Percentiles rank a stretch among this genome's conserved stretches.
Evolutionary conservation across 2,329 filamentous ascomycete species (phyloP).

Genomic region (Chrysoporthe deuterocubensis): DNA sequence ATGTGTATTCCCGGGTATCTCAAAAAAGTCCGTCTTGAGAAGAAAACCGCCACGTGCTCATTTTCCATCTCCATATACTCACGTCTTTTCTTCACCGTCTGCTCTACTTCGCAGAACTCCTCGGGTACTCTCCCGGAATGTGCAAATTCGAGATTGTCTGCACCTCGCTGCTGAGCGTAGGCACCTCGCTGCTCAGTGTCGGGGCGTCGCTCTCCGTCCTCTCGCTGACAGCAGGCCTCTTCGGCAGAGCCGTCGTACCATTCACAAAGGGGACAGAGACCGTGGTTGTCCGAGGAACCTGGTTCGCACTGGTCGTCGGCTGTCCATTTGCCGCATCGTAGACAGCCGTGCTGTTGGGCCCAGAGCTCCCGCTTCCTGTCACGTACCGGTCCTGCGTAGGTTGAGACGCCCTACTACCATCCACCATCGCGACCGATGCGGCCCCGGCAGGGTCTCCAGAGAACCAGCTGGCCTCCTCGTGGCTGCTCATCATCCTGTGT

Average conservation of each 20-base stretch:
- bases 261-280: conserved; percentile 4
- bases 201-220: conserved; percentile 26
- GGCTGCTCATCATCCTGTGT: conserved; percentile 11
- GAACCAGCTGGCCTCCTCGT: conserved; percentile 11
- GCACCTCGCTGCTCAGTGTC: conserved; percentile 37
- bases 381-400: conserved; percentile 12
- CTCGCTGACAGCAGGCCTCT: conserved; percentile 21
- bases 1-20: conserved; percentile 18
- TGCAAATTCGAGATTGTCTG: conserved; percentile 68
- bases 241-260: background rate
- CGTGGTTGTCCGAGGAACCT: conserved; percentile 13
- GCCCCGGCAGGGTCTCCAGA: conserved; percentile 5
- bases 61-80: background rate
- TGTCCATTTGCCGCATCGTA: conserved; percentile 14
- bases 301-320: conserved; percentile 1
- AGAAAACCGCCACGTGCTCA: background rate
- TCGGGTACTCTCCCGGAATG: conserved; percentile 70
- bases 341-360: conserved; percentile 2
- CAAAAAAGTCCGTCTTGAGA: conserved; percentile 2
- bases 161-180: conserved; percentile 44
- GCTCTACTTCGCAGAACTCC: conserved; percentile 27
- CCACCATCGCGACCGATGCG: conserved; percentile 10
- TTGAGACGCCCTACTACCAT: background rate
- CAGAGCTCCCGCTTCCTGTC: background rate
- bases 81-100: background rate